Evolutionary conservation across 768 basidiomycete species (phyloP).

Genomic region (Leccinum rimulosum): DNA sequence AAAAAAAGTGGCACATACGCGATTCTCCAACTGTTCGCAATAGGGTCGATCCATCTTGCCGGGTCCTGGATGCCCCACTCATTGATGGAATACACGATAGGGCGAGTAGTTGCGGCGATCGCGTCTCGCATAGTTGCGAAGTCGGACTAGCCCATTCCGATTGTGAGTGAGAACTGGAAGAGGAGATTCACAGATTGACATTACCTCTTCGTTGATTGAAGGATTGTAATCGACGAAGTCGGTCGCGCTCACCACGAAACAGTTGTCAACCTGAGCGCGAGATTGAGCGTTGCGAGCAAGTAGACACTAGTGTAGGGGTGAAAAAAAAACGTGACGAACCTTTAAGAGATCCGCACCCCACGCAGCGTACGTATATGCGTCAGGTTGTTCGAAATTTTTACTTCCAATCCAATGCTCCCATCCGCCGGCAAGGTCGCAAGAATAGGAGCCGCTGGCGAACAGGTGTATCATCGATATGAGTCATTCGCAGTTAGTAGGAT

Average conservation of each 20-base stretch:
- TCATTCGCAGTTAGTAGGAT: background rate
- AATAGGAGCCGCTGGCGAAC: background rate
- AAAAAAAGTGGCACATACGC: constrained; percentile 32
- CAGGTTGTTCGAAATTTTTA: constrained; percentile 7
- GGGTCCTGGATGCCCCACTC: constrained; percentile 53
- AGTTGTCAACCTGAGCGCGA: constrained; percentile 8
- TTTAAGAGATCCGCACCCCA: constrained; percentile 15
- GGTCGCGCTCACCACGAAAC: constrained; percentile 1
- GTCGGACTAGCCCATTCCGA: background rate
- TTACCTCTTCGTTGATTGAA: constrained; percentile 5
- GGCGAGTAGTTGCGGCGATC: background rate
- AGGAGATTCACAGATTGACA: background rate
- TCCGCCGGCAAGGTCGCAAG: constrained; percentile 6
- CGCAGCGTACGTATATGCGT: constrained; percentile 4
- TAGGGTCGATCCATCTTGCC: constrained; percentile 42
- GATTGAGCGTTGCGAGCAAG: background rate
- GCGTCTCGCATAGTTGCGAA: constrained; percentile 9
- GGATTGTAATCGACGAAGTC: constrained; percentile 8
- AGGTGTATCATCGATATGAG: background rate
- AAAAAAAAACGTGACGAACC: background rate
- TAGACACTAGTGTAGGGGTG: no score
- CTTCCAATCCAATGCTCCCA: constrained; percentile 5
- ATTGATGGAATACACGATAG: constrained; percentile 48
- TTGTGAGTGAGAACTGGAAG: background rate
- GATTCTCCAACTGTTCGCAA: constrained; percentile 53